Evolutionary conservation across 257 asterid species (phyloP).

Genomic region (Solanum chiquidenum): DNA sequence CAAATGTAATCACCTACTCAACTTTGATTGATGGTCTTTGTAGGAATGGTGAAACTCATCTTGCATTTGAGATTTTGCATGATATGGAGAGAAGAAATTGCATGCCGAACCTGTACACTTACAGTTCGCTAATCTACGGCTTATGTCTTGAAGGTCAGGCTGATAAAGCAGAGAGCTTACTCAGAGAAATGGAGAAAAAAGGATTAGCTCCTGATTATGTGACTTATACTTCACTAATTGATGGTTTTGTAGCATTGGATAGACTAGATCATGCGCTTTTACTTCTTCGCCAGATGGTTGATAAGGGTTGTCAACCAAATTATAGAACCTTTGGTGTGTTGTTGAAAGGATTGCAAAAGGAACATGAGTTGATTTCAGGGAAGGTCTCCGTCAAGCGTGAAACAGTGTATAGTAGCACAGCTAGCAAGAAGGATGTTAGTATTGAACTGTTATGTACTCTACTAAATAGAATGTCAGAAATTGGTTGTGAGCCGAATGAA

Average conservation of each 20-base stretch:
- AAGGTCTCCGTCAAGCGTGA: slow-evolving; percentile 29
- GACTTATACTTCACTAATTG: slow-evolving; percentile 66
- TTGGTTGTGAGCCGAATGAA: slow-evolving; percentile 48
- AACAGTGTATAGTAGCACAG: slow-evolving; percentile 13
- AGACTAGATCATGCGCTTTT: slow-evolving; percentile 57
- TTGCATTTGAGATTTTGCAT: slow-evolving; percentile 62
- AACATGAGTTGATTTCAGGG: slow-evolving; percentile 24
- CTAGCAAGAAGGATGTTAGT: slow-evolving; percentile 24
- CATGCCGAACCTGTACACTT: slow-evolving; percentile 71
- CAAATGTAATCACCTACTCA: slow-evolving; percentile 74
- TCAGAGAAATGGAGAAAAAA: slow-evolving; percentile 48
- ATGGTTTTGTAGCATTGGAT: slow-evolving; percentile 59
- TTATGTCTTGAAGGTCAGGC: slow-evolving; percentile 60
- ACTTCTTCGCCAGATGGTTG: slow-evolving; percentile 51
- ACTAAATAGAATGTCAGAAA: slow-evolving; percentile 54
- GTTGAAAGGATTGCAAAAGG: slow-evolving; percentile 67
- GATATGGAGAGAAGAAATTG: slow-evolving; percentile 59
- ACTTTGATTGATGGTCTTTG: slow-evolving; percentile 77
- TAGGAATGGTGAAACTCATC: slow-evolving; percentile 41
- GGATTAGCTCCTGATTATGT: slow-evolving; percentile 64
- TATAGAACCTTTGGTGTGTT: slow-evolving; percentile 51
- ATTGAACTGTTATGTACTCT: slow-evolving; percentile 33
- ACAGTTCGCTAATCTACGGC: slow-evolving; percentile 68
- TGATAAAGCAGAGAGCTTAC: slow-evolving; percentile 50
- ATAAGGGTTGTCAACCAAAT: slow-evolving; percentile 62